Conservation (phyloP, 352 stramenopile genomes). For the Pythium scleroteichum region DNA sequence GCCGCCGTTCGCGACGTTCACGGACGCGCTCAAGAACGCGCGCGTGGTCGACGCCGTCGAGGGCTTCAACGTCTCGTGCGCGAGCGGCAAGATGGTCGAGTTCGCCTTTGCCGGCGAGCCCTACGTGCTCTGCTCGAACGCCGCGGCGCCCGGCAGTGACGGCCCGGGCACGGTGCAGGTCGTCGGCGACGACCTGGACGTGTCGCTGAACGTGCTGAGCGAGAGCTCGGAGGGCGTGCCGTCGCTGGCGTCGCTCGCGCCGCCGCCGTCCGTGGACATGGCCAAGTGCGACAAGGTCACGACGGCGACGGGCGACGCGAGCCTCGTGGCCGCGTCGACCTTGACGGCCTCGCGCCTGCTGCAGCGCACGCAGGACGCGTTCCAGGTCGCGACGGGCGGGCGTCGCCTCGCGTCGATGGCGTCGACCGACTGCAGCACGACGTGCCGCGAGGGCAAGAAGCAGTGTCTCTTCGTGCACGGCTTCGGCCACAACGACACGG, state of each 20-base stretch:
- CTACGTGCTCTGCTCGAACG: conserved; percentile 28
- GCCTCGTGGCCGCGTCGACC: conserved; percentile 1
- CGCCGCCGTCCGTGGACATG: conserved; percentile 1
- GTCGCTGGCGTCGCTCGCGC: conserved; percentile 15
- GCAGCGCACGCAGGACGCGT: conserved; percentile 17
- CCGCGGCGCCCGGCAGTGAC: neutral
- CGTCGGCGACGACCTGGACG: conserved; percentile 22
- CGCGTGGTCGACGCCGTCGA: conserved; percentile 31
- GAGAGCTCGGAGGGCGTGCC: conserved; percentile 22
- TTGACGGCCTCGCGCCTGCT: neutral
- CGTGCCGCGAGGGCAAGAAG: conserved; percentile 20
- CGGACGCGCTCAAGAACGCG: conserved; percentile 27
- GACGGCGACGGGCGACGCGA: conserved; percentile 5
- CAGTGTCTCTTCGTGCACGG: conserved; percentile 40
- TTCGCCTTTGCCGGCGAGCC: conserved; percentile 33
- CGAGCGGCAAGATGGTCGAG: conserved; percentile 30
- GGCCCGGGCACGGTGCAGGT: conserved; percentile 4
- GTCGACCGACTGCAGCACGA: conserved; percentile 9
- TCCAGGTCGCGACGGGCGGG: conserved; percentile 13
- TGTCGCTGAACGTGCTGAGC: conserved; percentile 20
- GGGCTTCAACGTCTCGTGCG: conserved; percentile 22
- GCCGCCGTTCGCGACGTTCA: conserved; percentile 25
- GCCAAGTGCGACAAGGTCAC: conserved; percentile 4
- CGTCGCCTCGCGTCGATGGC: conserved; percentile 8
- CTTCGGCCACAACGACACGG: conserved; percentile 13